Conservation (phyloP, 179 eudicot genomes). For the Vitellaria paradoxa region DNA sequence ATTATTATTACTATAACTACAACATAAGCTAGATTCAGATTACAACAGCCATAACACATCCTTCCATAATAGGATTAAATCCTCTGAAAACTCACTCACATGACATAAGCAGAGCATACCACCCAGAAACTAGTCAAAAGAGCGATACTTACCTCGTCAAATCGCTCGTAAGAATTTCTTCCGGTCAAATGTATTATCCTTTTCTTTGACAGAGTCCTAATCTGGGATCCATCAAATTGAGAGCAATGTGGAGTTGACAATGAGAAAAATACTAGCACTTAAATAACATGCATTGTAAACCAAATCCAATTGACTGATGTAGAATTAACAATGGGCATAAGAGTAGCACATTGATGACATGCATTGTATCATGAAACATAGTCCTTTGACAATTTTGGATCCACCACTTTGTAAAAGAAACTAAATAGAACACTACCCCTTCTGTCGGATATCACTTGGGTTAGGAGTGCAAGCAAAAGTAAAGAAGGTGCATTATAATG, state of each 20-base stretch:
- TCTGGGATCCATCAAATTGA: slow-evolving; percentile 24
- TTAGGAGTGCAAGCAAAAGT: not conserved
- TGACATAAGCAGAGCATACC: not conserved
- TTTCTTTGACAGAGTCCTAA: slow-evolving; percentile 41
- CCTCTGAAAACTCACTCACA: not conserved
- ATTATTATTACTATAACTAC: not conserved
- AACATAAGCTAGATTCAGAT: slow-evolving; percentile 5
- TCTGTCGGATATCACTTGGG: not conserved
- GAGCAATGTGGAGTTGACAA: not conserved
- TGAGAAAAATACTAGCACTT: not conserved
- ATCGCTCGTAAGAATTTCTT: slow-evolving; percentile 49
- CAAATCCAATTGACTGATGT: not conserved
- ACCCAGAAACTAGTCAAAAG: not conserved
- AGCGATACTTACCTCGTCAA: slow-evolving; percentile 46
- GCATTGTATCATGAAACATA: not conserved
- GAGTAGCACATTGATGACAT: not conserved
- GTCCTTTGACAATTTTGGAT: too few relatives aligned
- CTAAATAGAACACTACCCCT: not conserved
- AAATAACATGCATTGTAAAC: not conserved
- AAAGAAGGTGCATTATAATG: not conserved
- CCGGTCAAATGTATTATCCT: slow-evolving; percentile 49
- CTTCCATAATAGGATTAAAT: not conserved
- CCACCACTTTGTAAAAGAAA: not conserved
- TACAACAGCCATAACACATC: not conserved
- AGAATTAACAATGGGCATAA: not conserved